phyloP scores from a whole-genome alignment of 192 early-diverging fungal species.

The Gamsiella multidivaricata region DNA sequence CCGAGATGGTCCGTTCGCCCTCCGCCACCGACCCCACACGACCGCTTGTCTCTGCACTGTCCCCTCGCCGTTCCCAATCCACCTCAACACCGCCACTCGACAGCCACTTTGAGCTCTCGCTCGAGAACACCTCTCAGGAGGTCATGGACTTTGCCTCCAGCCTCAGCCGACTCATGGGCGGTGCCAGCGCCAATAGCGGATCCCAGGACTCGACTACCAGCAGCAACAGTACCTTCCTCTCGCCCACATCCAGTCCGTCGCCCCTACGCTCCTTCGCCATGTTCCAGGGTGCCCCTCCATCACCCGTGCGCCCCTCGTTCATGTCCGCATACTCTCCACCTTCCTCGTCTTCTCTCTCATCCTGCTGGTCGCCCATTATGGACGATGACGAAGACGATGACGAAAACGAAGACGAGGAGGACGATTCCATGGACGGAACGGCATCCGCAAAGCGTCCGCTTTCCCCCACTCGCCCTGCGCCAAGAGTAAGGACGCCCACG shows the following conservation, averaged over 20 bases:
- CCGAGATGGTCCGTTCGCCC: background rate
- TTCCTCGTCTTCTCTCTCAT: constrained; percentile 17
- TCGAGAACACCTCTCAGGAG: constrained; percentile 29
- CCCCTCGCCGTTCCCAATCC: background rate
- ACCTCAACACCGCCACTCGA: background rate
- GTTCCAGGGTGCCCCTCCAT: constrained; percentile 21
- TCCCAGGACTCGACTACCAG: background rate
- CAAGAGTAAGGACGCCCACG: background rate
- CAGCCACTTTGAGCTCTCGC: constrained; percentile 11
- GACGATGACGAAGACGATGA: constrained; percentile 22
- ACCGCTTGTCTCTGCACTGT: background rate
- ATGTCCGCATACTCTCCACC: constrained; percentile 29
- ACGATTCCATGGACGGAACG: background rate
- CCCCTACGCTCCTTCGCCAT: background rate
- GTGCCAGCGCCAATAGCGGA: background rate
- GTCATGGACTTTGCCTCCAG: constrained; percentile 32
- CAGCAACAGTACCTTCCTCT: too few relatives aligned
- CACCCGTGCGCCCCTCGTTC: constrained; percentile 16
- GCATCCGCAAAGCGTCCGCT: background rate
- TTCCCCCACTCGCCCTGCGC: constrained; percentile 13
- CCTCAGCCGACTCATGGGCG: constrained; percentile 22
- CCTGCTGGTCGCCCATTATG: constrained; percentile 13
- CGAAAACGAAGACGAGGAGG: background rate
- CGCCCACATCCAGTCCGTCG: background rate
- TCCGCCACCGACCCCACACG: background rate